Evolutionary conservation across 78 protist species (phyloP).

Genomic region (Pelomyxa schiedti): DNA sequence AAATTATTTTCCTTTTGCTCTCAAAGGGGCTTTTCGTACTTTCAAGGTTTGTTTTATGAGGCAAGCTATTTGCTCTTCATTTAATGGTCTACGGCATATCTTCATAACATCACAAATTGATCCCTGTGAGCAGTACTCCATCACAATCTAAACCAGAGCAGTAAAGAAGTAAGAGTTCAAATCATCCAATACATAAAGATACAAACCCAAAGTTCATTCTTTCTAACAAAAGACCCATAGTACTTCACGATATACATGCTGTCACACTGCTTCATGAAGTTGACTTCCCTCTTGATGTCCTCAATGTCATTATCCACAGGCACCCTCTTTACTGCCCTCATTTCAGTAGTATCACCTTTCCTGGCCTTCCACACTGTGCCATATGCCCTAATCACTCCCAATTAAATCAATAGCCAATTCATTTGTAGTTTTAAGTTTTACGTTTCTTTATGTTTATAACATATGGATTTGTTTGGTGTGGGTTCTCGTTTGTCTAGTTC

Average conservation of each 20-base stretch:
- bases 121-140: slow-evolving; percentile 63
- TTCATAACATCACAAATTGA: slow-evolving; percentile 14
- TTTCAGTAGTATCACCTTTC: no score
- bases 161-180: no score
- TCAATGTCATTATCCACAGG: slow-evolving; percentile 3
- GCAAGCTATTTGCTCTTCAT: slow-evolving; percentile 25
- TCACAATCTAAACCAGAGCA: slow-evolving; percentile 30
- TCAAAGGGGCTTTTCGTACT: no score
- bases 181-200: not conserved
- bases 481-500: no score
- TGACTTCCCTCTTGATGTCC: slow-evolving; percentile 17
- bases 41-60: not conserved
- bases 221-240: slow-evolving; percentile 4
- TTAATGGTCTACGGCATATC: slow-evolving; percentile 10
- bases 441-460: no score
- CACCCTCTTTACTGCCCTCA: no score
- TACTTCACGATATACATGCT: slow-evolving; percentile 1
- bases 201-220: slow-evolving; percentile 29
- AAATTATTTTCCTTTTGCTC: no score
- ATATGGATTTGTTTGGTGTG: no score
- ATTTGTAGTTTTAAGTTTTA: no score
- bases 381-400: no score
- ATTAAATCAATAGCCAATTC: no score
- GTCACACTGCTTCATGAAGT: slow-evolving; percentile 13
- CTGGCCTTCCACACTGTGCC: no score